phyloP scores from a whole-genome alignment of 169 alveolate genomes.

The Cryptosporidium ryanae region DNA sequence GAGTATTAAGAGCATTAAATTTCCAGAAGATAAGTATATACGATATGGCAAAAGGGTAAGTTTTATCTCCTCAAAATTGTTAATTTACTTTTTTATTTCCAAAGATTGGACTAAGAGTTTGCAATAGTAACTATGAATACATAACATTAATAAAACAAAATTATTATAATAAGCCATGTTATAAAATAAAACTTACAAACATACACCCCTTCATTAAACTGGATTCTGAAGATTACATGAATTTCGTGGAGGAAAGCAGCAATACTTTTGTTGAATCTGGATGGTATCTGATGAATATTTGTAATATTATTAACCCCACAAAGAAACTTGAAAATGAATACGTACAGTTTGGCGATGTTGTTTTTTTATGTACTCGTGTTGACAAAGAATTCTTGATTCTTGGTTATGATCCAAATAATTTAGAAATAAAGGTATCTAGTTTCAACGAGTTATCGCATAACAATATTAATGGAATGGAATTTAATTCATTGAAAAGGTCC shows the following conservation, averaged over 20 bases:
- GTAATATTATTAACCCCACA: background rate
- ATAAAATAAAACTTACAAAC: conserved; percentile 21
- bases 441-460: conserved; percentile 6
- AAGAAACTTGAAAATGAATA: background rate
- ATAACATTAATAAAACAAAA: conserved; percentile 14
- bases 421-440: conserved; percentile 1
- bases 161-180: background rate
- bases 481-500: background rate
- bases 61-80: background rate
- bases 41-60: conserved; percentile 51
- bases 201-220: background rate
- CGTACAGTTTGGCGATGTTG: conserved; percentile 39
- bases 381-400: conserved; percentile 7
- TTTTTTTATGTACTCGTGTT: conserved; percentile 7
- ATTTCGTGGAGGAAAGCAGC: background rate
- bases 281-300: conserved; percentile 10
- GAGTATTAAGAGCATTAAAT: background rate
- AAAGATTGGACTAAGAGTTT: conserved; percentile 42
- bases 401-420: conserved; percentile 19
- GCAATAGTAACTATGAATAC: conserved; percentile 56
- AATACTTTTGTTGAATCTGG: conserved; percentile 2
- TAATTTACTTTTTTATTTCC: background rate
- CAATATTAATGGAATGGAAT: background rate
- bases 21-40: conserved; percentile 18
- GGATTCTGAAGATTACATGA: background rate